A percentile compares a stretch with the other conserved stretches of the same genome.
Evolutionary conservation across 805 yeast genomes (phyloP).

Genomic region (Nakazawaea laoshanensis): DNA sequence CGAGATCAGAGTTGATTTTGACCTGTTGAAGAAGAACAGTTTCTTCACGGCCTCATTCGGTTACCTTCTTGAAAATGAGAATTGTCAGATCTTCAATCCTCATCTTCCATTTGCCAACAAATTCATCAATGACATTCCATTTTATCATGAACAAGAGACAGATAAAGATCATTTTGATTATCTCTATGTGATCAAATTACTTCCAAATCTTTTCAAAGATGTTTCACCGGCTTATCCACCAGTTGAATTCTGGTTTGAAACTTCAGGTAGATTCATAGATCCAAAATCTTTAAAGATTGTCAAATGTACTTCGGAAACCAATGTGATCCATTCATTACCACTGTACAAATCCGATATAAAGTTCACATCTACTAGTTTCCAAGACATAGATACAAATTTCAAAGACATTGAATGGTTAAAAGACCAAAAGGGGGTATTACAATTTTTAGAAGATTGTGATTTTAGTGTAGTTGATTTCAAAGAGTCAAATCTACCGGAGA

Average conservation of each 20-base stretch:
- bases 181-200: conserved; percentile 20
- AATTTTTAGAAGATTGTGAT: conserved; percentile 21
- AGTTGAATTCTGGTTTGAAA: conserved; percentile 22
- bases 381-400: conserved; percentile 9
- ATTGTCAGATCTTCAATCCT: conserved; percentile 4
- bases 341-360: conserved; percentile 6
- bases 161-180: conserved; percentile 16
- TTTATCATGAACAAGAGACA: conserved; percentile 1
- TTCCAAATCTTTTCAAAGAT: conserved; percentile 22
- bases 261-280: conserved; percentile 12
- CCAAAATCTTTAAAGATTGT: conserved; percentile 3
- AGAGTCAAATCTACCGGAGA: conserved; percentile 3
- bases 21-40: not conserved
- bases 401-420: conserved; percentile 23
- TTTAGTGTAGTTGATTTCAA: conserved; percentile 7
- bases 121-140: conserved; percentile 1
- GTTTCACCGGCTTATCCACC: conserved; percentile 18
- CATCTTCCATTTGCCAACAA: conserved; percentile 9
- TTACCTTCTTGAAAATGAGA: not conserved
- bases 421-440: conserved; percentile 34
- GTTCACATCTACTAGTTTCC: not conserved
- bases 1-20: not conserved
- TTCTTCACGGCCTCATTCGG: conserved; percentile 8
- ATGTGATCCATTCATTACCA: conserved; percentile 5
- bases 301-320: conserved; percentile 1